Evolutionary conservation across 129 eudicot genomes (phyloP), one percentile per base, ranked within the genome.

Genomic region (Cynara cardunculus): DNA sequence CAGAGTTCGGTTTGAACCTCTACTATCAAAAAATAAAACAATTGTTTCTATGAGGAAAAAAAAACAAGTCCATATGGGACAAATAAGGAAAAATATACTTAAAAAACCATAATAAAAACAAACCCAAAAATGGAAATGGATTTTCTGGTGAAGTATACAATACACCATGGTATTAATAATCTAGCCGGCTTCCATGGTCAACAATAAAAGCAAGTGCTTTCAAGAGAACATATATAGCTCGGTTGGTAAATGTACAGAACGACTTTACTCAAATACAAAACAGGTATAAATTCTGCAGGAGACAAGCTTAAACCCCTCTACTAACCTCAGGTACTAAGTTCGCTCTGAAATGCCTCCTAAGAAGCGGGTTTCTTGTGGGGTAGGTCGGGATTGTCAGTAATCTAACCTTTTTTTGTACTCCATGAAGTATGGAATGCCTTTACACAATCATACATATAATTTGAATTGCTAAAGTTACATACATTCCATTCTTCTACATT

Each of bases 381-480:
- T 1, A 5, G 10, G 10, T 34, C 10, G 5, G 5, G 39, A 1
- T 34, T 34, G 39, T 9, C 9, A 6, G 10, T 3, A 34, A 34
- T 34, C 4, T 24, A 56, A 56, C 22, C 6, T 56, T 18, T 16
- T 18, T 56, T 49, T 4, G n/a, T 56, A 19, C 65, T n/a, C 65
- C 64, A 76, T 8, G 30, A 82, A 75, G 77, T 82, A 76, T 53
- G 72, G 72, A 56, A 76, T 76, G 81, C 80, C 81, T 82, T 61
- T 82, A 75, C 76, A 75, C 76, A 49, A 68, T 79, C 83, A 73
- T 84, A 84, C 81, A 77, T 77, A 73, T 26, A 34, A 65, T 68
- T 75, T 79, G 73, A 71, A 82, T 82, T 79, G 79, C 87, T 82
- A 76, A 78, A 76, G 81, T 80, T 83, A 83, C 89, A 82, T 74